phyloP scores from a whole-genome alignment of 2,329 filamentous ascomycete species.

The Pestalotiopsis sp. region DNA sequence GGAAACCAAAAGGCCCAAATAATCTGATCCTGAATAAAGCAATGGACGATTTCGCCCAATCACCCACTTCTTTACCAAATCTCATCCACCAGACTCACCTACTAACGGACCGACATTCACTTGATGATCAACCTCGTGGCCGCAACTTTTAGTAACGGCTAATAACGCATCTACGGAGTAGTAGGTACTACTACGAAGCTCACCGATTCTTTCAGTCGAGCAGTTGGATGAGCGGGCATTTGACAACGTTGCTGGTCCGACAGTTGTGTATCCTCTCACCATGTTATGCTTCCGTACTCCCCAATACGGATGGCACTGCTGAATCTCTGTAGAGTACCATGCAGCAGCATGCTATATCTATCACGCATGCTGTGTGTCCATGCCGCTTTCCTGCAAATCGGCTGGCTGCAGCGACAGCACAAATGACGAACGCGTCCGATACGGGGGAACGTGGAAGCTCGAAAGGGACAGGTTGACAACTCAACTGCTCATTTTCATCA shows the following conservation, averaged over 20 bases:
- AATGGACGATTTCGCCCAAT: not conserved
- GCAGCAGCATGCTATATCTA: not conserved
- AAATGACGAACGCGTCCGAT: not conserved
- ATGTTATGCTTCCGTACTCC: not conserved
- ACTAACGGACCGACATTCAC: not conserved
- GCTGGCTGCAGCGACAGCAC: constrained; percentile 7
- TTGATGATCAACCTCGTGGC: not conserved
- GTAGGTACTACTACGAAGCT: not conserved
- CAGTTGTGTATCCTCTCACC: not conserved
- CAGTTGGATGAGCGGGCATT: not conserved
- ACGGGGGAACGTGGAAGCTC: not conserved
- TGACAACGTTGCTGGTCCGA: not conserved
- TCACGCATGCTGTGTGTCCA: not conserved
- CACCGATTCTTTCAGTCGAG: not conserved
- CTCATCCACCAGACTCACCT: not conserved
- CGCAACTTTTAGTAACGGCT: not conserved
- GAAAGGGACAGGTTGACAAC: not conserved
- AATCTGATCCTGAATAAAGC: not conserved
- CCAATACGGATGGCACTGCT: not conserved
- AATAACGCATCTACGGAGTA: not conserved
- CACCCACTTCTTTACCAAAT: not conserved
- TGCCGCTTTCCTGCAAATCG: constrained; percentile 6
- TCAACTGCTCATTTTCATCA: not conserved
- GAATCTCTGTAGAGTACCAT: not conserved
- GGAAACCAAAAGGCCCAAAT: not conserved